Conservation (phyloP, 2,329 filamentous ascomycete species). For the Triangularia setosa region DNA sequence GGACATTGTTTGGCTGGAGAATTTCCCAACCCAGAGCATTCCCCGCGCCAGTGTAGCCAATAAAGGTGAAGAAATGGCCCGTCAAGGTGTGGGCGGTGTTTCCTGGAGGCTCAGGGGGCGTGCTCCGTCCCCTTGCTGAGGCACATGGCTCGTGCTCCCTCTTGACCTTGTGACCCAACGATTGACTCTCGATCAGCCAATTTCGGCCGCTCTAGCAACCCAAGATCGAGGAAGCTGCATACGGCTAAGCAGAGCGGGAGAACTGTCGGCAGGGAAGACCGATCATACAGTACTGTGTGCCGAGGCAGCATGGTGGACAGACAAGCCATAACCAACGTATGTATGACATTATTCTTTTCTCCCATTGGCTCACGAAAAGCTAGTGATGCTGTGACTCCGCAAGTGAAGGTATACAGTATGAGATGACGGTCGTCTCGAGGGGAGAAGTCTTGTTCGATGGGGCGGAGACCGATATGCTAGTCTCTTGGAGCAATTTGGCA, state of each 20-base stretch:
- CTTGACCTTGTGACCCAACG: slow-evolving; percentile 1
- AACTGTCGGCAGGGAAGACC: slow-evolving; percentile 4
- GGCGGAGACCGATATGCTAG: neutral
- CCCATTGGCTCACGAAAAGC: slow-evolving; percentile 17
- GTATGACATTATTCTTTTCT: slow-evolving; percentile 20
- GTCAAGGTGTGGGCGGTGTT: neutral
- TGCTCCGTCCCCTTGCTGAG: neutral
- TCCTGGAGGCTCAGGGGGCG: slow-evolving; percentile 3
- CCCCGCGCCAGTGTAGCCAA: slow-evolving; percentile 13
- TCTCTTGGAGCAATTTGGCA: neutral
- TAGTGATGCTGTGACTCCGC: neutral
- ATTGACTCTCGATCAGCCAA: neutral
- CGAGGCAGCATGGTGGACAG: slow-evolving; percentile 12
- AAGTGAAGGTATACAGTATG: slow-evolving; percentile 3
- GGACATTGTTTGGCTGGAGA: neutral
- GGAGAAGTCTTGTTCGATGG: neutral
- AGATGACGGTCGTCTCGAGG: neutral
- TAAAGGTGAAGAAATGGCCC: neutral
- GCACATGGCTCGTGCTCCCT: slow-evolving; percentile 11
- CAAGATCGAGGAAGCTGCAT: slow-evolving; percentile 19
- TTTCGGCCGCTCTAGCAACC: slow-evolving; percentile 1
- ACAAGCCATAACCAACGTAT: slow-evolving; percentile 18
- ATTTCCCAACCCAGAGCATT: neutral
- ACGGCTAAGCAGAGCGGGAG: slow-evolving; percentile 12
- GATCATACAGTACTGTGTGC: slow-evolving; percentile 6